Evolutionary conservation across 2,329 filamentous ascomycete genomes (phyloP).

Genomic region (Cladophialophora carrionii): DNA sequence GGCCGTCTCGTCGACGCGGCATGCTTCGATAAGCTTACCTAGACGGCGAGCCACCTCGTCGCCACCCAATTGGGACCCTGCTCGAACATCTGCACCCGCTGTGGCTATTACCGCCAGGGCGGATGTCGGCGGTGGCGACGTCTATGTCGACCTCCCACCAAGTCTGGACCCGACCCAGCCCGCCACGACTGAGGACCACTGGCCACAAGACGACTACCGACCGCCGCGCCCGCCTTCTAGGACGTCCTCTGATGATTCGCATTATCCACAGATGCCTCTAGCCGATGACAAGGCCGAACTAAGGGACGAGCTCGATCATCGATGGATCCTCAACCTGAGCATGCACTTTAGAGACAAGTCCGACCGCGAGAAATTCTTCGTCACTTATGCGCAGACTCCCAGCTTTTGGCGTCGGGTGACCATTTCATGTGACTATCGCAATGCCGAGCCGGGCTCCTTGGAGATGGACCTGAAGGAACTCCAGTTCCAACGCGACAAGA

Average conservation of each 20-base stretch:
- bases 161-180: slow-evolving; percentile 36
- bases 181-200: slow-evolving; percentile 23
- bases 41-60: slow-evolving; percentile 52
- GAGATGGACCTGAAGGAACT: slow-evolving; percentile 79
- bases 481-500: slow-evolving; percentile 88
- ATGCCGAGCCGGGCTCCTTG: slow-evolving; percentile 76
- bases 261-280: slow-evolving; percentile 42
- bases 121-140: slow-evolving; percentile 13
- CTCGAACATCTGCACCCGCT: slow-evolving; percentile 43
- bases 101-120: slow-evolving; percentile 41
- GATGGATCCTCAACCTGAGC: slow-evolving; percentile 95
- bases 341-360: slow-evolving; percentile 97
- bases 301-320: slow-evolving; percentile 78
- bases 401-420: slow-evolving; percentile 85
- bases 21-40: slow-evolving; percentile 31
- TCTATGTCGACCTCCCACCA: slow-evolving; percentile 12
- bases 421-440: slow-evolving; percentile 88
- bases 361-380: slow-evolving; percentile 94
- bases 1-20: slow-evolving; percentile 64
- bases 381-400: slow-evolving; percentile 84
- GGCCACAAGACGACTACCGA: slow-evolving; percentile 37
- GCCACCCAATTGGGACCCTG: slow-evolving; percentile 45
- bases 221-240: slow-evolving; percentile 48
- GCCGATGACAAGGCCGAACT: slow-evolving; percentile 52
- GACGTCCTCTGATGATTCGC: slow-evolving; percentile 47